These are phyloP conservation scores for Wickerhamomyces subpelliculosus DNA, from an alignment of 805 yeast species.

Conservation along the genomic window DNA sequence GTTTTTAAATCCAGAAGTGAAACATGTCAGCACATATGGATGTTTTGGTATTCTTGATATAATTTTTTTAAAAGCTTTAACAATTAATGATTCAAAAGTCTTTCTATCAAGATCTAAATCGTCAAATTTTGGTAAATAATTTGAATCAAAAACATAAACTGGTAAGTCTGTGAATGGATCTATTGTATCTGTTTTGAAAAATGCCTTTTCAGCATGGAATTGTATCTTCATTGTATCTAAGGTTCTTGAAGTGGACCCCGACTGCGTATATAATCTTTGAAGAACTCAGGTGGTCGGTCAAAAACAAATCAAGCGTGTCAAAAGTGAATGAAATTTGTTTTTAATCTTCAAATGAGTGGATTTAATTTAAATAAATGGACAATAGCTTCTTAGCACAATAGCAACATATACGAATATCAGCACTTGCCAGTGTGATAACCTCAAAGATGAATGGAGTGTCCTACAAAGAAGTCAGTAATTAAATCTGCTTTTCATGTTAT, in stretches of 20 bases:
- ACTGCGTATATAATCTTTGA: too few species aligned
- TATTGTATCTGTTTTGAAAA: slow-evolving; percentile 49
- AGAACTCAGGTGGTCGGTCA: too few species aligned
- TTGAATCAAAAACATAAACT: slow-evolving; percentile 75
- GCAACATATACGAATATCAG: too few species aligned
- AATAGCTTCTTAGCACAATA: too few species aligned
- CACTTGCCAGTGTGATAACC: too few species aligned
- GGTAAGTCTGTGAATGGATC: slow-evolving; percentile 71
- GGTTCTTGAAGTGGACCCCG: too few species aligned
- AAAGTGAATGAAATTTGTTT: too few species aligned
- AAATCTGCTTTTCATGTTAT: background rate
- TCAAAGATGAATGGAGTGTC: too few species aligned
- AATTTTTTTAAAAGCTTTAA: slow-evolving; percentile 51
- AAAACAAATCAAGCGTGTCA: too few species aligned
- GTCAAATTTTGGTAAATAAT: slow-evolving; percentile 62
- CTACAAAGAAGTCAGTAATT: too few species aligned
- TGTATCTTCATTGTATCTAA: slow-evolving; percentile 10
- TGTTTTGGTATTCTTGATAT: slow-evolving; percentile 51
- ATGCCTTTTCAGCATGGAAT: slow-evolving; percentile 31
- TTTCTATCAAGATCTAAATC: slow-evolving; percentile 28
- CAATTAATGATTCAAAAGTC: slow-evolving; percentile 30
- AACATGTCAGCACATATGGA: slow-evolving; percentile 63
- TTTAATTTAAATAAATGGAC: too few species aligned
- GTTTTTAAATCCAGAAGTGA: slow-evolving; percentile 73
- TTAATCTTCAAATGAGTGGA: too few species aligned